Base-by-base conservation (phyloP, 2,329 filamentous ascomycete species). In the Pseudohalonectria lignicola region DNA sequence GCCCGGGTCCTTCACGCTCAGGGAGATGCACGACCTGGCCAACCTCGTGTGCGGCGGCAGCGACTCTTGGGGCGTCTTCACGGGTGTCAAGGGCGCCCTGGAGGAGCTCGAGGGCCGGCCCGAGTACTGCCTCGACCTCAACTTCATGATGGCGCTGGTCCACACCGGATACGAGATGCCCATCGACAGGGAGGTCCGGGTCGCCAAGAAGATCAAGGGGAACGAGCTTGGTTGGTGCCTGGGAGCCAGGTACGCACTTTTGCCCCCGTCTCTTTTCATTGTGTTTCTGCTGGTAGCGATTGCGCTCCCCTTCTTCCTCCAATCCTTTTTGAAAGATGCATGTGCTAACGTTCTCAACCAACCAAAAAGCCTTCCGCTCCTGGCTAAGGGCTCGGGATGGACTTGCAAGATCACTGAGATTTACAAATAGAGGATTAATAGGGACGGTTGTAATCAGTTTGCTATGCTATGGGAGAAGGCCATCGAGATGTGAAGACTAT, bases 91-190 rank as follows among this genome's bases (percentile, higher is more conserved):
- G 5, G 79, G 76, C 16, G 93, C 90, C 0, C 59, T 95, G 37
- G 71, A 81, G 2, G 87, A 96, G 64, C 71, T 98, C 23, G 66
- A 69, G 39, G 87, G 75, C 44, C 76, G 90, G 41, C 87, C 92
- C 2, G 88, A 98, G 62, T 85, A 82, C 61, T 98, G 92, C 63
- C 65, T 98, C 51, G 92, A 98, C 61, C 67, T 98, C 50, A 98
- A 86, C 67, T 98, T 96, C 56, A 95, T 95, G 86, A 66, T 94
- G 51, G 85, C 85, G 19, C 69, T 98, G 41, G 66, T 96, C 39
- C 88, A 96, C 61, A 94, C 86, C 5, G 92, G 92, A 3, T 98
- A 98, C 53, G 92, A 96, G 49, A 95, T 98, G 86, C 90, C 90
- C 4, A 80, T 96, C 51, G 86, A 94, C 49, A 76, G 93, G 29